phyloP scores from a whole-genome alignment of 345 rosid species.

The Hypericum perforatum region DNA sequence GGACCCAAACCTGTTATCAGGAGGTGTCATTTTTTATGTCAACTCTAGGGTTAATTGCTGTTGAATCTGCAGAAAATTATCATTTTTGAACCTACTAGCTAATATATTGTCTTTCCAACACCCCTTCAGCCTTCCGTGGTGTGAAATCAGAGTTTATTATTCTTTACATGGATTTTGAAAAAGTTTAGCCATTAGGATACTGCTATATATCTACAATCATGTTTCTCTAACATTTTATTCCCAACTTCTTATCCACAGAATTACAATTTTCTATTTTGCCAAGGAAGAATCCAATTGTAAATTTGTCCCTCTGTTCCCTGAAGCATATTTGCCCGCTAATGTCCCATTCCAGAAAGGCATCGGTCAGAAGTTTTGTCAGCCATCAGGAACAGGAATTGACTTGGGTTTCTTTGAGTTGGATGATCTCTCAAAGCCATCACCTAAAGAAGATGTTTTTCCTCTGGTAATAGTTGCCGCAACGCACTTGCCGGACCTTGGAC shows the following conservation, averaged over 20 bases:
- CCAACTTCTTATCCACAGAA: constrained; percentile 26
- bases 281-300: constrained; percentile 67
- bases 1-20: too few relatives aligned
- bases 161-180: too few relatives aligned
- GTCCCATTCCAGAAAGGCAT: constrained; percentile 33
- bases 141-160: too few relatives aligned
- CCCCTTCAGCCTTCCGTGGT: too few relatives aligned
- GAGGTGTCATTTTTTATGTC: too few relatives aligned
- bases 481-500: background rate
- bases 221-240: background rate
- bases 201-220: background rate
- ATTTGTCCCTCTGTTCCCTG: constrained; percentile 57
- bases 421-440: constrained; percentile 29
- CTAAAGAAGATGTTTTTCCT: constrained; percentile 60
- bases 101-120: too few relatives aligned
- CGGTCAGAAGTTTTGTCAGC: constrained; percentile 63
- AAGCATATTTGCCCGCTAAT: constrained; percentile 46
- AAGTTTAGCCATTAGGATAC: too few relatives aligned
- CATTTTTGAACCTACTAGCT: too few relatives aligned
- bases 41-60: too few relatives aligned
- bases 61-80: too few relatives aligned
- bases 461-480: constrained; percentile 58
- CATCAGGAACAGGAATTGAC: constrained; percentile 78
- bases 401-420: constrained; percentile 70
- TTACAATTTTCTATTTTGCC: constrained; percentile 65